A percentile compares a stretch with the other conserved stretches of the same genome.
Conservation (phyloP, 1,284 basidiomycete genomes). For the Garcileccinum viscosum region DNA sequence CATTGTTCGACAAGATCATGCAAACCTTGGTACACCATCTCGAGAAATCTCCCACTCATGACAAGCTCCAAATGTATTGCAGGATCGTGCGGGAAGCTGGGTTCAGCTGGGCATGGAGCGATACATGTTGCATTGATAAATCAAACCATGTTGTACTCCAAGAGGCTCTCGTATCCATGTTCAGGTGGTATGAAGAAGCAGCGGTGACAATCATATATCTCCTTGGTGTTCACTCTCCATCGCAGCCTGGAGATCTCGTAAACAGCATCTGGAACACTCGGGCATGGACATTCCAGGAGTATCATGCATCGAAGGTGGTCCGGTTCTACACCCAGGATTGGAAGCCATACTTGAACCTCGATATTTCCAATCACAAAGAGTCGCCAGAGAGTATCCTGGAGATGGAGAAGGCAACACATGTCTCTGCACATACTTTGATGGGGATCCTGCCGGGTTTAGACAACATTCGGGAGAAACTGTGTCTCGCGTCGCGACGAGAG, state of each 20-base stretch:
- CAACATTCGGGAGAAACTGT: constrained; percentile 4
- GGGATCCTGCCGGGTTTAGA: neutral
- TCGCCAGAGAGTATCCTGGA: neutral
- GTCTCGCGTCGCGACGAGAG: constrained; percentile 7
- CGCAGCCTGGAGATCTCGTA: neutral
- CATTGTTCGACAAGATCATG: constrained; percentile 3
- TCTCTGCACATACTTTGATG: neutral
- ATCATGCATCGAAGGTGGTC: neutral
- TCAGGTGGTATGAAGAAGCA: neutral
- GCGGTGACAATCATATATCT: constrained; percentile 4
- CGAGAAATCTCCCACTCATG: constrained; percentile 9
- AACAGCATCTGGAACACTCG: constrained; percentile 9
- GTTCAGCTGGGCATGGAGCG: neutral
- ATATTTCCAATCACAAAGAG: constrained; percentile 6
- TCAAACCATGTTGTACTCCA: neutral
- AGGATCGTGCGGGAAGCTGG: neutral
- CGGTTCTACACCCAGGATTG: neutral
- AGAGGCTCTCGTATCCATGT: neutral
- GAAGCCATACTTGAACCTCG: constrained; percentile 1
- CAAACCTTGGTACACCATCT: constrained; percentile 12
- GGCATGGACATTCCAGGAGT: neutral
- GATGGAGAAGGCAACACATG: neutral
- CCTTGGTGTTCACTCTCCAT: neutral
- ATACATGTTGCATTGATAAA: neutral
- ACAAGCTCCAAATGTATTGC: constrained; percentile 2